phyloP scores from a whole-genome alignment of 1,284 basidiomycete species.

The Apiotrichum akiyoshidainum region DNA sequence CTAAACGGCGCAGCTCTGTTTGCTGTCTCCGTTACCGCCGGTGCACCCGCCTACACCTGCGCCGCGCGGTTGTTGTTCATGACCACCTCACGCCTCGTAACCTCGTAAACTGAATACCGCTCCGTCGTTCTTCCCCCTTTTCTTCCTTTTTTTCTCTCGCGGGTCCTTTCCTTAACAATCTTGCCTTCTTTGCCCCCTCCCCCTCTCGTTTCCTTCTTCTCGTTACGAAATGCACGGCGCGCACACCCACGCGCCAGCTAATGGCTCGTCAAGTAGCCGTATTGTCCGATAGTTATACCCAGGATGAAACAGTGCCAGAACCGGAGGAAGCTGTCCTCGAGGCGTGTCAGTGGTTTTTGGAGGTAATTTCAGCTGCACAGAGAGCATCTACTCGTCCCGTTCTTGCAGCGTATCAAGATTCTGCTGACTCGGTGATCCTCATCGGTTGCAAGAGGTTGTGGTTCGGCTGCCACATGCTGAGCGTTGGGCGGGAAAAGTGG shows the following conservation, averaged over 20 bases:
- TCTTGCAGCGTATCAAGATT: too few relatives aligned
- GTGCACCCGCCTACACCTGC: background rate
- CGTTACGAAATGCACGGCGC: conserved; percentile 5
- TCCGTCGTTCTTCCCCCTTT: background rate
- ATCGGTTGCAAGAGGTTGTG: too few relatives aligned
- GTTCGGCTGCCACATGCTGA: too few relatives aligned
- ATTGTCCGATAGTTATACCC: conserved; percentile 7
- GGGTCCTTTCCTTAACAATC: too few relatives aligned
- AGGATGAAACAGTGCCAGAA: conserved; percentile 5
- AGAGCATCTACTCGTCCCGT: too few relatives aligned
- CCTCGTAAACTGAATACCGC: background rate
- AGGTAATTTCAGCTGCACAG: too few relatives aligned
- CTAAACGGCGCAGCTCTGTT: conserved; percentile 22
- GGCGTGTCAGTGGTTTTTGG: background rate
- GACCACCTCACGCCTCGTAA: conserved; percentile 6
- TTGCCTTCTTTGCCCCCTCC: too few relatives aligned
- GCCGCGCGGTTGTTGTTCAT: background rate
- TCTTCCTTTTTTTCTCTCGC: too few relatives aligned
- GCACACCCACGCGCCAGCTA: background rate
- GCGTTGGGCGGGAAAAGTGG: too few relatives aligned
- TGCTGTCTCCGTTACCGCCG: background rate
- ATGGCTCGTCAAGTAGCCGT: background rate
- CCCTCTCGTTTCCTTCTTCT: background rate
- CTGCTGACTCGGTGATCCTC: too few relatives aligned
- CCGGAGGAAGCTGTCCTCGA: background rate